Percentiles rank a stretch among this genome's conserved stretches.
phyloP scores from a whole-genome alignment of 1,284 basidiomycete species.

The Heterobasidion occidentale region DNA sequence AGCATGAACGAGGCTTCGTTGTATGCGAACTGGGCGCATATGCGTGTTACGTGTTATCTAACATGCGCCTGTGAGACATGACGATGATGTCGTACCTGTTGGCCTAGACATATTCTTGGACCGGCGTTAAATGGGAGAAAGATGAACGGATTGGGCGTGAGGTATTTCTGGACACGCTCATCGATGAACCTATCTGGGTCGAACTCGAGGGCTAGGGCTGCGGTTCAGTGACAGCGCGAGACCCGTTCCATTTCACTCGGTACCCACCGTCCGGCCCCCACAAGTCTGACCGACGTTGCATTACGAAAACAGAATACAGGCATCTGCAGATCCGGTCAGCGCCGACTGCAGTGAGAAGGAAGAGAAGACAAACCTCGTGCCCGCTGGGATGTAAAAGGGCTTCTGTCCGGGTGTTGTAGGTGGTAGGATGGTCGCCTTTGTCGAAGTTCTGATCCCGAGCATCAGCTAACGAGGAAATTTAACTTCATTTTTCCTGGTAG shows the following conservation, averaged over 20 bases:
- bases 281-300: slow-evolving; percentile 17
- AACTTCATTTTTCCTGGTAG: neutral
- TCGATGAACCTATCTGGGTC: slow-evolving; percentile 25
- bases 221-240: neutral
- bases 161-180: slow-evolving; percentile 16
- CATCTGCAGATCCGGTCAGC: slow-evolving; percentile 10
- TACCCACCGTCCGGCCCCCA: slow-evolving; percentile 22
- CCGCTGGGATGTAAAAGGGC: slow-evolving; percentile 15
- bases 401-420: slow-evolving; percentile 9
- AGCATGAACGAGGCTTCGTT: slow-evolving; percentile 32
- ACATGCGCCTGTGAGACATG: neutral
- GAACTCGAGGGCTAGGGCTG: slow-evolving; percentile 18
- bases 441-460: slow-evolving; percentile 2
- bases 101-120: slow-evolving; percentile 20
- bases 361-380: slow-evolving; percentile 2
- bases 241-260: neutral
- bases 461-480: neutral
- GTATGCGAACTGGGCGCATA: slow-evolving; percentile 25
- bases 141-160: slow-evolving; percentile 21
- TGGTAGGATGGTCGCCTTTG: slow-evolving; percentile 3
- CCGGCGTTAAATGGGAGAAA: slow-evolving; percentile 26
- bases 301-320: slow-evolving; percentile 12
- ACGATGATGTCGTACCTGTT: slow-evolving; percentile 9
- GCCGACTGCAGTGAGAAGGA: slow-evolving; percentile 14
- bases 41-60: neutral